Conservation (phyloP, 225 moss, liverwort and hornwort genomes). For the Bryum argenteum region DNA sequence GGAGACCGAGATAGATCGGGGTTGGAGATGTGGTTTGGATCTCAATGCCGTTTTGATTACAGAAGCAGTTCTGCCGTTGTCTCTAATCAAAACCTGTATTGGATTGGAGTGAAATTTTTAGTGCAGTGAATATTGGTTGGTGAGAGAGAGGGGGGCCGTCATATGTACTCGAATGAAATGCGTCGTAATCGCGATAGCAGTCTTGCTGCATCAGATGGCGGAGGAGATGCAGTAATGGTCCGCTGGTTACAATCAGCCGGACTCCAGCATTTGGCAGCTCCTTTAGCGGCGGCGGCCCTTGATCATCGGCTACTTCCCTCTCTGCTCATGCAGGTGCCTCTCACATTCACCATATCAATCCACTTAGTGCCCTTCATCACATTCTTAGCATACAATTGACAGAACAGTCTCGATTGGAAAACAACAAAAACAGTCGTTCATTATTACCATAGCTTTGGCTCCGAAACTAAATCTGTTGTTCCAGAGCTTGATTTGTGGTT, state of each 20-base stretch:
- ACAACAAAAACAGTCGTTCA: background rate
- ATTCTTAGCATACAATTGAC: slow-evolving; percentile 20
- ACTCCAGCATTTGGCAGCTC: slow-evolving; percentile 97
- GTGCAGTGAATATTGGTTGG: slow-evolving; percentile 10
- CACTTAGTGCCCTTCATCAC: slow-evolving; percentile 30
- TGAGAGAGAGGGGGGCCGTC: slow-evolving; percentile 37
- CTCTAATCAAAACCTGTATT: background rate
- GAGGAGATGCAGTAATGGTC: slow-evolving; percentile 92
- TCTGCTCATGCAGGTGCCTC: slow-evolving; percentile 95
- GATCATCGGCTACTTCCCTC: slow-evolving; percentile 97
- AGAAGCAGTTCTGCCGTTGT: background rate
- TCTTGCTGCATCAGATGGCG: background rate
- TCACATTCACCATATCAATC: slow-evolving; percentile 56
- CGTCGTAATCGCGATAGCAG: background rate
- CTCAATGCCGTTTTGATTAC: background rate
- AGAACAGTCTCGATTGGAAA: slow-evolving; percentile 1
- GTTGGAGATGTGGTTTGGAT: too few species aligned
- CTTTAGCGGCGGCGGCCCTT: slow-evolving; percentile 90
- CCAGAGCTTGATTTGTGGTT: slow-evolving; percentile 18
- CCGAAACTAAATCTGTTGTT: background rate
- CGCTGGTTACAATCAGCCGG: slow-evolving; percentile 99
- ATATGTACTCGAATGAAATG: slow-evolving; percentile 40
- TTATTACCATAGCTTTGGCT: slow-evolving; percentile 30
- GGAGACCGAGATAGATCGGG: background rate
- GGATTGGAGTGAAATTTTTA: slow-evolving; percentile 15